phyloP scores from a whole-genome alignment of 192 early-diverging fungal species.

The Haplosporangium gracile region DNA sequence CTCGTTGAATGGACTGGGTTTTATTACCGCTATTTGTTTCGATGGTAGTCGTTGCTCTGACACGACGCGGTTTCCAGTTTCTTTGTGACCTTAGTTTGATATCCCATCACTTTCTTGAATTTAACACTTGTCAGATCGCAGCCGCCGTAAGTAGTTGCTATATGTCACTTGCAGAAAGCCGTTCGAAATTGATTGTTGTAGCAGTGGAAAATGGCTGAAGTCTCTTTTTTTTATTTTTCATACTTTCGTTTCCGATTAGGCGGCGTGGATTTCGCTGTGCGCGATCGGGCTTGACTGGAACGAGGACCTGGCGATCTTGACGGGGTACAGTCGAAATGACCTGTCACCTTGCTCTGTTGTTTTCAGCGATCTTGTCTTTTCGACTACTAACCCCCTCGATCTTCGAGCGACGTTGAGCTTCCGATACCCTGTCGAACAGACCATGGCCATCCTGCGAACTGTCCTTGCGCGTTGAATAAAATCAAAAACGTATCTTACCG shows the following conservation, averaged over 20 bases:
- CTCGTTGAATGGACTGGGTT: background rate
- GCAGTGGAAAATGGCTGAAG: background rate
- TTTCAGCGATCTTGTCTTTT: slow-evolving; percentile 21
- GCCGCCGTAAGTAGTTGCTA: slow-evolving; percentile 26
- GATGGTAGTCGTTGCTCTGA: background rate
- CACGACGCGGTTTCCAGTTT: slow-evolving; percentile 17
- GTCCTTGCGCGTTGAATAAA: background rate
- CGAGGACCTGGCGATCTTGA: slow-evolving; percentile 38
- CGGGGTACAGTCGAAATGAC: slow-evolving; percentile 31
- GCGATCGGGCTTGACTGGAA: slow-evolving; percentile 27
- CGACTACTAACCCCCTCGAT: background rate
- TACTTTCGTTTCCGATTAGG: slow-evolving; percentile 1
- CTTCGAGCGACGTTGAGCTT: background rate
- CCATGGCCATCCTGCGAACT: background rate
- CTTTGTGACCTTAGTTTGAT: slow-evolving; percentile 44
- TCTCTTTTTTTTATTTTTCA: background rate
- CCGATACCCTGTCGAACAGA: slow-evolving; percentile 30
- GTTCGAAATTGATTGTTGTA: background rate
- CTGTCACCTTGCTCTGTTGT: slow-evolving; percentile 25
- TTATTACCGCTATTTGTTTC: background rate
- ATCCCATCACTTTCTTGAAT: slow-evolving; percentile 32
- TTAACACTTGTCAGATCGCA: slow-evolving; percentile 38
- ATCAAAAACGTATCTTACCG: background rate
- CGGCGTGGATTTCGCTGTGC: slow-evolving; percentile 33
- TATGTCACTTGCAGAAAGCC: background rate